Conservation (phyloP, 305 asterid genomes). For the Fraxinus floribunda region DNA sequence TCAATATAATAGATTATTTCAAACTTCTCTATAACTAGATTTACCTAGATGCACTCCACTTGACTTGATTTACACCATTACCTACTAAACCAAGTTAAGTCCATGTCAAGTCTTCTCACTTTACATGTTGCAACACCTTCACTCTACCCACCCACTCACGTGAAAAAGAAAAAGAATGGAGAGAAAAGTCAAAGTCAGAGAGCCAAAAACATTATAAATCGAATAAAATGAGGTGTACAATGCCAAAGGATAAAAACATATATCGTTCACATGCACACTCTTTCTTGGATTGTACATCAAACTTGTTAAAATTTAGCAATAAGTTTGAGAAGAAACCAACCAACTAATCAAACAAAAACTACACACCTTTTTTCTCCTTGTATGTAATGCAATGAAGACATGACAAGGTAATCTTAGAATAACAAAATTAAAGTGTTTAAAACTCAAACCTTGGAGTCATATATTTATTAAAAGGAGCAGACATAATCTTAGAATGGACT, state of each 20-base stretch:
- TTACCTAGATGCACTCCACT: too few relatives aligned
- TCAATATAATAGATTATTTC: too few relatives aligned
- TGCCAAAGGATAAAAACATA: slow-evolving; percentile 34
- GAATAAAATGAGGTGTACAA: slow-evolving; percentile 38
- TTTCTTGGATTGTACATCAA: slow-evolving; percentile 12
- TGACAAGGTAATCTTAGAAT: not conserved
- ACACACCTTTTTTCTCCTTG: not conserved
- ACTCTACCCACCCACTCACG: not conserved
- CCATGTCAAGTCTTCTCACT: not conserved
- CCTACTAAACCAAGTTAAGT: not conserved
- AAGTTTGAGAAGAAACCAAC: not conserved
- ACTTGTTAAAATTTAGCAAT: not conserved
- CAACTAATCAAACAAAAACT: not conserved
- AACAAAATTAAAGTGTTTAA: too few relatives aligned
- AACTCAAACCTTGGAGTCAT: not conserved
- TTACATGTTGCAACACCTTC: not conserved
- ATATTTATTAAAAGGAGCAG: not conserved
- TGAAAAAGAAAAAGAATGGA: not conserved
- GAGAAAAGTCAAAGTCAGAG: slow-evolving; percentile 22
- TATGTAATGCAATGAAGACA: not conserved
- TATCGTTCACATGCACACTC: slow-evolving; percentile 23
- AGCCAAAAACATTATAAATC: slow-evolving; percentile 29
- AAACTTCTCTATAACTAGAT: too few relatives aligned
- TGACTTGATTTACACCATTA: not conserved
- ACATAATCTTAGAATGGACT: not conserved